These are phyloP conservation scores for Histomonas meleagridis DNA, from an alignment of 208 protist genomes.

Conservation along the genomic window DNA sequence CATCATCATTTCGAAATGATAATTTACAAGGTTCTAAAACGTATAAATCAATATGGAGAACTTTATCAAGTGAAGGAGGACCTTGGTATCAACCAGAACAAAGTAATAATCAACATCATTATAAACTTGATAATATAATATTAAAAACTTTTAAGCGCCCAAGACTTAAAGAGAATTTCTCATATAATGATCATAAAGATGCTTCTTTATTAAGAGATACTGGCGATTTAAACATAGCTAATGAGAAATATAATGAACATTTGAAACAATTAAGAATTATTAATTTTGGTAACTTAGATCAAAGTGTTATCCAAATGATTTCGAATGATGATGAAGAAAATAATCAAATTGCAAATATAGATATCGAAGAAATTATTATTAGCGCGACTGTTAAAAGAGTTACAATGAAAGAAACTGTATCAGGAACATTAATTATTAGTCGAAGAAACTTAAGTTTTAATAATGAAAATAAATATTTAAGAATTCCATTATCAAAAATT, in stretches of 20 bases:
- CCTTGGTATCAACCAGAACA: neutral
- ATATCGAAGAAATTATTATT: neutral
- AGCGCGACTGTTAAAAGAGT: neutral
- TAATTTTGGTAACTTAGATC: neutral
- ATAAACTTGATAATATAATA: neutral
- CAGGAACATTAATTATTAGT: neutral
- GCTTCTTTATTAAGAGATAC: neutral
- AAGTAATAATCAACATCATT: neutral
- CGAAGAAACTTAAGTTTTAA: neutral
- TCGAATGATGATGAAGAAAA: neutral
- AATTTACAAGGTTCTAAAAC: neutral
- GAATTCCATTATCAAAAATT: neutral
- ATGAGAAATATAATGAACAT: neutral
- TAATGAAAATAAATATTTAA: neutral
- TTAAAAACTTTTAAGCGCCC: neutral
- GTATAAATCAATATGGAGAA: neutral
- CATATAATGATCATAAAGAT: constrained; percentile 13
- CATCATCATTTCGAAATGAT: neutral
- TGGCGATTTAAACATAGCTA: neutral
- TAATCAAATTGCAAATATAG: neutral
- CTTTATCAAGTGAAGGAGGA: neutral
- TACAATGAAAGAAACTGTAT: neutral
- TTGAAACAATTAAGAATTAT: neutral
- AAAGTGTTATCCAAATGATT: neutral
- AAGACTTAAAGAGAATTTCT: neutral